Evolutionary conservation across 192 early-diverging fungal species (phyloP).

Genomic region (Gamsiella multidivaricata): DNA sequence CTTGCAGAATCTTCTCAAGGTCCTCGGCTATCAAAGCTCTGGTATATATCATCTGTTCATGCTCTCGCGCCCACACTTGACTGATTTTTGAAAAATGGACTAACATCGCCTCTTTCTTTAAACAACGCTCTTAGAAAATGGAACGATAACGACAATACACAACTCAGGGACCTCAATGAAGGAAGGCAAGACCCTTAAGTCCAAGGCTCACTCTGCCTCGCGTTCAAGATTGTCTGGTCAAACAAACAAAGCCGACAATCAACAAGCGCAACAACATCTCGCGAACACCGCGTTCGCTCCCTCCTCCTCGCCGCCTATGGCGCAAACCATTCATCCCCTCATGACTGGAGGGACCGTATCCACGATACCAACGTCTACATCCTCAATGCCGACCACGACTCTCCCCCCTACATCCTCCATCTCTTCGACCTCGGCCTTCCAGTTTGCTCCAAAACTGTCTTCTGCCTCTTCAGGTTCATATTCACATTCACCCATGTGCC

Average conservation of each 20-base stretch:
- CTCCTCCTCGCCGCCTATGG: neutral
- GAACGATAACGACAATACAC: neutral
- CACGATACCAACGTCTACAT: neutral
- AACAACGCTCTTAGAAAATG: conserved; percentile 15
- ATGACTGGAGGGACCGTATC: no score
- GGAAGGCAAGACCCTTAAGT: conserved; percentile 6
- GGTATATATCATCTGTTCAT: conserved; percentile 14
- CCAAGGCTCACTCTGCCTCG: conserved; percentile 10
- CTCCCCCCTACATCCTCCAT: neutral
- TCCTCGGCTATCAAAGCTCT: conserved; percentile 41
- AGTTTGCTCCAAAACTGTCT: neutral
- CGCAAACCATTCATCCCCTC: neutral
- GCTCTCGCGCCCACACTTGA: no score
- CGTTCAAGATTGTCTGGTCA: conserved; percentile 5
- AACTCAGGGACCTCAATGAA: neutral
- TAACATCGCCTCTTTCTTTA: neutral
- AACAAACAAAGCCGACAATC: conserved; percentile 9
- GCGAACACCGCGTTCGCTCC: neutral
- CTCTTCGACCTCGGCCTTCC: neutral
- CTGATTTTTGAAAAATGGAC: no score
- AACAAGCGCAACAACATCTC: conserved; percentile 2
- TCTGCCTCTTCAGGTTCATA: neutral
- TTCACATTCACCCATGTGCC: conserved; percentile 36
- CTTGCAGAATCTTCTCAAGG: conserved; percentile 51
- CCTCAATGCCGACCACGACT: conserved; percentile 7